Conservation (phyloP, 306 rosid genomes). For the barrel medic (Medicago truncatula) region DNA sequence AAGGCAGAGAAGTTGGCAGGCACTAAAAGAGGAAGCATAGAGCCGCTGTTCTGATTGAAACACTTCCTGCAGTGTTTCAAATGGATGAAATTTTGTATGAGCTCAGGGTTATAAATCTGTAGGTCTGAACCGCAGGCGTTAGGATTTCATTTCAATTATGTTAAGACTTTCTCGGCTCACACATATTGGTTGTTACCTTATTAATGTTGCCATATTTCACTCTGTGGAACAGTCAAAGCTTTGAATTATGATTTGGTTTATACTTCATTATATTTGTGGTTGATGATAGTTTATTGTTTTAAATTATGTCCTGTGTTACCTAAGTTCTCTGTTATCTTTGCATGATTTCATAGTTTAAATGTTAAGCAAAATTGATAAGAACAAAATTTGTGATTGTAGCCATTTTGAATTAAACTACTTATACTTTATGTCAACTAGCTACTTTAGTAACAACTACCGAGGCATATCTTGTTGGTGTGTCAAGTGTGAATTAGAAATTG, state of each 20-base stretch:
- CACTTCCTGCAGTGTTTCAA: constrained; percentile 91
- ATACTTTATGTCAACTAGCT: neutral
- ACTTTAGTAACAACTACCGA: too few species aligned
- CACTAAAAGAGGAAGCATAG: constrained; percentile 90
- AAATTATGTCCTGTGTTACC: constrained; percentile 20
- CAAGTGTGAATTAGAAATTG: too few species aligned
- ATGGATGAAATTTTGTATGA: constrained; percentile 93
- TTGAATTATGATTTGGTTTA: constrained; percentile 44
- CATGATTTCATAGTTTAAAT: constrained; percentile 3
- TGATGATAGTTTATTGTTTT: neutral
- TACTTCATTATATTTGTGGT: constrained; percentile 7
- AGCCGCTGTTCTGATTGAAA: constrained; percentile 87
- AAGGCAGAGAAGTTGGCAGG: too few species aligned
- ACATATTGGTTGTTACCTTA: too few species aligned
- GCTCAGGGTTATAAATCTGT: constrained; percentile 78
- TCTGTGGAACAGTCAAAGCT: constrained; percentile 62
- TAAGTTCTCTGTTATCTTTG: neutral
- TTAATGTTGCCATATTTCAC: too few species aligned
- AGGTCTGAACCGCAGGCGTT: too few species aligned
- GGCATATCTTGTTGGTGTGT: too few species aligned
- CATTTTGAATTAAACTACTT: neutral
- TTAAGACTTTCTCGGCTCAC: too few species aligned
- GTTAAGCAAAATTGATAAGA: neutral
- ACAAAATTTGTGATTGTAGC: constrained; percentile 11
- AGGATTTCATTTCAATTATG: too few species aligned